Conservation (phyloP, 148 eudicot genomes). For the Rhododendron griersonianum region DNA sequence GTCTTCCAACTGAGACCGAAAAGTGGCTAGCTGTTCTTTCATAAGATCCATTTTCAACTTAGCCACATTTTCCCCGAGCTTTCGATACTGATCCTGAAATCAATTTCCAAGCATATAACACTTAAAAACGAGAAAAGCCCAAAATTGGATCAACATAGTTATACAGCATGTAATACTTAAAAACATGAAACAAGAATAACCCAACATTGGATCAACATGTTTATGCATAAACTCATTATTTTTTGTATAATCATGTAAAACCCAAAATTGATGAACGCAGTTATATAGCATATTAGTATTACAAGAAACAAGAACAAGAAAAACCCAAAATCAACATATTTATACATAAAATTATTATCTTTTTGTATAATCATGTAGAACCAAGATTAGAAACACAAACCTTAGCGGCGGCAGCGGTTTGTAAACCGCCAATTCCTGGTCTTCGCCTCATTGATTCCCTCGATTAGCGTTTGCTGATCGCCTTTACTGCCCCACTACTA, state of each 20-base stretch:
- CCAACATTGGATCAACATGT: background rate
- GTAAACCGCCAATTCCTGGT: constrained; percentile 98
- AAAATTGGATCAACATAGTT: background rate
- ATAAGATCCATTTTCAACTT: constrained; percentile 83
- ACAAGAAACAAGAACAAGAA: background rate
- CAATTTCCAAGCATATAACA: background rate
- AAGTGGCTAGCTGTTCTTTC: constrained; percentile 92
- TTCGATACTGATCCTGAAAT: constrained; percentile 73
- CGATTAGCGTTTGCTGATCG: background rate
- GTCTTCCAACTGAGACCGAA: constrained; percentile 89
- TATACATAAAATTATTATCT: background rate
- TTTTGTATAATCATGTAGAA: background rate
- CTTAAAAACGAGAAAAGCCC: too few species aligned
- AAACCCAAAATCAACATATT: background rate
- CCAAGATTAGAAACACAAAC: constrained; percentile 23
- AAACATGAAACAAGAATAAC: background rate
- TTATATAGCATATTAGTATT: background rate
- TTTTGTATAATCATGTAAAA: background rate
- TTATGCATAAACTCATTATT: background rate
- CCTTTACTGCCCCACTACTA: background rate
- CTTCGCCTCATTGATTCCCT: constrained; percentile 64
- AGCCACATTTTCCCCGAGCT: constrained; percentile 92
- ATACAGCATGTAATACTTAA: too few species aligned
- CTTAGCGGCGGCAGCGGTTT: constrained; percentile 78
- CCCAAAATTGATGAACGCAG: background rate